Conservation (phyloP, 306 rosid species). For the Psophocarpus tetragonolobus region DNA sequence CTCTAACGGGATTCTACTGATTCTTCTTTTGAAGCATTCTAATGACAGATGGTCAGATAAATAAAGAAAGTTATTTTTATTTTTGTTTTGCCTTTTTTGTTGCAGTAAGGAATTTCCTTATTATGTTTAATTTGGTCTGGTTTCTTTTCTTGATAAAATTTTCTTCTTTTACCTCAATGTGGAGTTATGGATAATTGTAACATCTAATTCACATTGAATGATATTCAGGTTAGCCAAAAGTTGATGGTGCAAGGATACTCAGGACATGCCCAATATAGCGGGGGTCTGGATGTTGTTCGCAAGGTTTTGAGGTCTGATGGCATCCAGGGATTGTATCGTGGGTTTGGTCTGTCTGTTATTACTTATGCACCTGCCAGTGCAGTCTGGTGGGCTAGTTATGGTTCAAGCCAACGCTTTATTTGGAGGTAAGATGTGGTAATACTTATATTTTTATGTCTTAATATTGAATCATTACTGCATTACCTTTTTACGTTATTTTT, state of each 20-base stretch:
- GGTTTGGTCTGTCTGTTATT: conserved; percentile 87
- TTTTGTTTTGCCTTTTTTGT: not conserved
- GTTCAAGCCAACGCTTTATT: conserved; percentile 91
- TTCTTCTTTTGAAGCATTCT: conserved; percentile 18
- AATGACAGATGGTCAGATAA: conserved; percentile 1
- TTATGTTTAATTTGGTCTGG: conserved; percentile 6
- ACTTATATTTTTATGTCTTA: conserved; percentile 5
- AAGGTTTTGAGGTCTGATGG: conserved; percentile 69
- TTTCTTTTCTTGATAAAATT: conserved; percentile 17
- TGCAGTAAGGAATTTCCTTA: not conserved
- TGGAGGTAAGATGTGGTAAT: conserved; percentile 80
- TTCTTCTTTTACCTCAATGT: not conserved
- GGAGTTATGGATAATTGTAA: not conserved
- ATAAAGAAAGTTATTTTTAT: not conserved
- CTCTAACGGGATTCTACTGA: not conserved
- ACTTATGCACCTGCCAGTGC: conserved; percentile 96
- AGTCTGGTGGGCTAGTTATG: conserved; percentile 99
- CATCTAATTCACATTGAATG: conserved; percentile 28
- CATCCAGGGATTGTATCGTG: conserved; percentile 83
- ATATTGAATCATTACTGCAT: conserved; percentile 1
- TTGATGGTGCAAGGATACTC: conserved; percentile 99
- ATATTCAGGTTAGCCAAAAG: conserved; percentile 84
- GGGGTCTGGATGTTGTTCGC: conserved; percentile 90
- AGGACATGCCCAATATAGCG: conserved; percentile 72
- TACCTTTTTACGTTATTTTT: conserved; percentile 1